phyloP scores from a whole-genome alignment of 768 basidiomycete species.

The Hericium rajendrae region DNA sequence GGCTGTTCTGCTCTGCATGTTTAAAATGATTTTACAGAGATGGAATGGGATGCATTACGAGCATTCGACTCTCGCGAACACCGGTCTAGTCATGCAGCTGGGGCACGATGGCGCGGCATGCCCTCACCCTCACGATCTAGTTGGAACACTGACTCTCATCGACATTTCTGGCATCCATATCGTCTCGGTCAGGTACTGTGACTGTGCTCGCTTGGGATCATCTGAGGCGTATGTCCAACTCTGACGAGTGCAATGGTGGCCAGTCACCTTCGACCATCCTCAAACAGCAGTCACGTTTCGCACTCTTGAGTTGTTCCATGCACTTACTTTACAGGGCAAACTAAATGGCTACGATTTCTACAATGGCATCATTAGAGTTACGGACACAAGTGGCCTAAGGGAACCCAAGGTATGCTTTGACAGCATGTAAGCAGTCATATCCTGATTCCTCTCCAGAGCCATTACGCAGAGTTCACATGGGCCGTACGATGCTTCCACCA shows the following conservation, averaged over 20 bases:
- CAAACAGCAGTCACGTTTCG: constrained; percentile 10
- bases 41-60: not conserved
- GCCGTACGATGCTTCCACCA: not conserved
- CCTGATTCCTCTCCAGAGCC: not conserved
- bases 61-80: not conserved
- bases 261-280: constrained; percentile 8
- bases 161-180: not conserved
- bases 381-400: constrained; percentile 3
- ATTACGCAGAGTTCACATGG: constrained; percentile 1
- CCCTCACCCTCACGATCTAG: not conserved
- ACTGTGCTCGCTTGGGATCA: not conserved
- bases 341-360: constrained; percentile 11
- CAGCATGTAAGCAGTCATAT: not conserved
- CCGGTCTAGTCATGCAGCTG: not conserved
- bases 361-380: constrained; percentile 2
- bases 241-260: constrained; percentile 8
- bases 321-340: constrained; percentile 7
- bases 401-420: not conserved
- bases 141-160: not conserved
- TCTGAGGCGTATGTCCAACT: not conserved
- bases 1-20: too few relatives aligned
- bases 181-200: not conserved
- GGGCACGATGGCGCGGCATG: not conserved
- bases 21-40: not conserved
- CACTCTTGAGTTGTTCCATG: constrained; percentile 8